Base-by-base conservation (phyloP, 805 yeast genomes). In the Metschnikowia baotianmanensis region DNA sequence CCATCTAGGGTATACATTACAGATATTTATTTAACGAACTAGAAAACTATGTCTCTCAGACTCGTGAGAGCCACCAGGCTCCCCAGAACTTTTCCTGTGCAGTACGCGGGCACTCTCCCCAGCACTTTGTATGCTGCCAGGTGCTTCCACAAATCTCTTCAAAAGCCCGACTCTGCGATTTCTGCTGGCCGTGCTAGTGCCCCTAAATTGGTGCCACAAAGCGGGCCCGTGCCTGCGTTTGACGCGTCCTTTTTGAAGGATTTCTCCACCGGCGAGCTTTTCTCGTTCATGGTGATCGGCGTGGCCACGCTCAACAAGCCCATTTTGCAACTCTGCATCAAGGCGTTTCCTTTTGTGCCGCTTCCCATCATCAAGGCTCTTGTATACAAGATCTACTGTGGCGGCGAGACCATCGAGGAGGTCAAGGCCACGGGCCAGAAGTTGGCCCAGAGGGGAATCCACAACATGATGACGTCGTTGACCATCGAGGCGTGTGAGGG, bases 401-500 rank as follows among this genome's bases (percentile, higher is more conserved):
- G 98, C 28, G 98, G 98, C 42, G 91, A 86, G 53, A 78, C 76
- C 45, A 74, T 83, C 40, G 62, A 63, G 9, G 85, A 89, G 49
- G 93, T 90, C 11, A 69, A 78, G 39, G 60, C 69, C 40, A 84
- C 96, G 4, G 96, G 95, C 38, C 66, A 71, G 40, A 69, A 78
- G 43, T 72, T 90, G 50, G 71, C 78, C 40, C 61, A 74, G 37
- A 74, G 95, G 46, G 95, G 96, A 8, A 85, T 89, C 56, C 79
- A 86, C 51, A 91, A 90, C 69, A 87, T 90, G 95, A 88, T 90
- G 96, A 69, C 90, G n/a, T 83, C 95, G 1, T 78, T 88, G 60
- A 87, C 96, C 12, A 89, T 90, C 38, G 98, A 90, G 65, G 96
- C 93, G 41, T 83, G 96, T 39, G 86, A 86, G 49, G 96, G 96